phyloP scores from a whole-genome alignment of 2,329 filamentous ascomycete genomes.

The Fusarium verticillioides region DNA sequence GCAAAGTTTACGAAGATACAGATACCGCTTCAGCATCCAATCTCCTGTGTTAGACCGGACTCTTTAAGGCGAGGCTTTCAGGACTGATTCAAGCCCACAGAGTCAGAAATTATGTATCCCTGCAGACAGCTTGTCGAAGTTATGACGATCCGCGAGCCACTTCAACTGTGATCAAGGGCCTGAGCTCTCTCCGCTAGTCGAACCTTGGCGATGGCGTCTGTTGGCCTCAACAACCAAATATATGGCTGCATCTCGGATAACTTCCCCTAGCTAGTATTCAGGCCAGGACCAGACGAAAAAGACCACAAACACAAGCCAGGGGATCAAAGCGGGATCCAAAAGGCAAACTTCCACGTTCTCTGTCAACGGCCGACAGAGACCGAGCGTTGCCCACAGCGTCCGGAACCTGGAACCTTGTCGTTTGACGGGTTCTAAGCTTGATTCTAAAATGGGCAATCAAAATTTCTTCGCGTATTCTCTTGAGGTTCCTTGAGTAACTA shows the following conservation, averaged over 20 bases:
- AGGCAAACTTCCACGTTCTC: conserved; percentile 19
- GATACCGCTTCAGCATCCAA: not conserved
- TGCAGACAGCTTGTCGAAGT: conserved; percentile 30
- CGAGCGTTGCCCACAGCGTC: conserved; percentile 32
- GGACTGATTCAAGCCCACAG: conserved; percentile 21
- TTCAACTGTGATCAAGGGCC: conserved; percentile 32
- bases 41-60: too few relatives aligned
- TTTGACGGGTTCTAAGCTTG: conserved; percentile 2
- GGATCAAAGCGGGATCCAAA: conserved; percentile 28
- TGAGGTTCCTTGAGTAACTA: not conserved
- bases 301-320: conserved; percentile 2
- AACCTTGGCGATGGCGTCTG: conserved; percentile 35
- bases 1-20: not conserved
- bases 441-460: not conserved
- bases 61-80: not conserved
- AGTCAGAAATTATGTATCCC: conserved; percentile 23
- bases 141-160: conserved; percentile 40
- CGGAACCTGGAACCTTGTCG: conserved; percentile 26
- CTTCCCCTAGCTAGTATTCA: conserved; percentile 36
- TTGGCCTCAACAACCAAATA: conserved; percentile 24
- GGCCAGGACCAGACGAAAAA: conserved; percentile 5
- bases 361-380: conserved; percentile 38
- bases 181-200: conserved; percentile 33
- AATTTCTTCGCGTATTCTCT: not conserved
- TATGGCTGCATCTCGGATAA: conserved; percentile 39